Evolutionary conservation across 306 rosid genomes (phyloP).

Genomic region (Gastrolobium villosum): DNA sequence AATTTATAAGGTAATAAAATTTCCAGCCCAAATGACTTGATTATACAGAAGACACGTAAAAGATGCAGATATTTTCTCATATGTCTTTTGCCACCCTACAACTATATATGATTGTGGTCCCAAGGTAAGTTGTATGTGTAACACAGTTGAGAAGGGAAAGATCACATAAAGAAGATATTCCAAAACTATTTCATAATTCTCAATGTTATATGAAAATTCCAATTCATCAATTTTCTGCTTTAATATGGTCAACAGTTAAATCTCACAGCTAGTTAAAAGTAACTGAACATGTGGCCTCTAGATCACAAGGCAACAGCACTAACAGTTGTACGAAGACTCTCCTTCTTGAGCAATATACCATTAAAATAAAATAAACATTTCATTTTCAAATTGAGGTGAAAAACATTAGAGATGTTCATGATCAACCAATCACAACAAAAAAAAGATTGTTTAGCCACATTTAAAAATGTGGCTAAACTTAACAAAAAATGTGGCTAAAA

Average conservation of each 20-base stretch:
- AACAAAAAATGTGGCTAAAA: too few species aligned
- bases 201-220: constrained; percentile 25
- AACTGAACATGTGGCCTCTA: background rate
- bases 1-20: background rate
- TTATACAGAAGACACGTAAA: constrained; percentile 50
- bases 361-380: background rate
- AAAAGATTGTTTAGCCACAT: too few species aligned
- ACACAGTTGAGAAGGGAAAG: constrained; percentile 35
- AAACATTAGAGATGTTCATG: too few species aligned
- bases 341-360: background rate
- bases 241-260: constrained; percentile 21
- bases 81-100: constrained; percentile 93
- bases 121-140: constrained; percentile 82
- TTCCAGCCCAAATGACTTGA: constrained; percentile 17
- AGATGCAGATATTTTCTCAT: constrained; percentile 73
- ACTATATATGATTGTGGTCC: constrained; percentile 84
- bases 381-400: background rate
- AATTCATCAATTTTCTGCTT: constrained; percentile 12
- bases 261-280: constrained; percentile 3
- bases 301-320: too few species aligned
- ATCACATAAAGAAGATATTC: constrained; percentile 30
- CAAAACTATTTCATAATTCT: constrained; percentile 40
- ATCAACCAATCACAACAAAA: too few species aligned
- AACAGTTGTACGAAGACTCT: too few species aligned
- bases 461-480: too few species aligned